phyloP scores from a whole-genome alignment of 2,329 filamentous ascomycete species.

The Plenodomus lindquistii region DNA sequence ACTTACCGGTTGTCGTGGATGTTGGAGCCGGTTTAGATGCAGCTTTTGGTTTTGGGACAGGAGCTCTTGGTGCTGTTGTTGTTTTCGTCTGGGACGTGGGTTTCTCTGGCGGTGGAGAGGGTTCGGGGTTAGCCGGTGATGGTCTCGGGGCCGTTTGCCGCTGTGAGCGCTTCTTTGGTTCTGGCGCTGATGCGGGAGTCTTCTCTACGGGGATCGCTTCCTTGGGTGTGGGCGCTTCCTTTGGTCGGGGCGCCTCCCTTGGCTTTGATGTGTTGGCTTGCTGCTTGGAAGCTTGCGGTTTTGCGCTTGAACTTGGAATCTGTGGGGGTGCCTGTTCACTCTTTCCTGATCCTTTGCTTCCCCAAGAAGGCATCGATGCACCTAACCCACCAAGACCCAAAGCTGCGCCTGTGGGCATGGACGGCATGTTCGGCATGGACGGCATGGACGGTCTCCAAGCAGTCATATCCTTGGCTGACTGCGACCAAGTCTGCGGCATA shows the following conservation, averaged over 20 bases:
- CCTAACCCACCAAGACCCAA: conserved; percentile 21
- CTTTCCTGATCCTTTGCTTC: conserved; percentile 8
- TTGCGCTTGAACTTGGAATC: background rate
- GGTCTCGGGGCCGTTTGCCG: background rate
- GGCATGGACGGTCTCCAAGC: conserved; percentile 36
- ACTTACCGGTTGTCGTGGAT: conserved; percentile 11
- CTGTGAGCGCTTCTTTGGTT: conserved; percentile 16
- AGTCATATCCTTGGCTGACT: conserved; percentile 39
- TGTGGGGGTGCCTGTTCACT: conserved; percentile 6
- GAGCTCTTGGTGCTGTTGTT: conserved; percentile 2
- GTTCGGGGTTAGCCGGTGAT: background rate
- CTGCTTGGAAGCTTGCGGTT: background rate
- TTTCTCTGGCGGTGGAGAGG: conserved; percentile 1
- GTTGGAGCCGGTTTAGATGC: conserved; percentile 13
- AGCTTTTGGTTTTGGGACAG: conserved; percentile 3
- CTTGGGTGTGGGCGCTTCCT: conserved; percentile 16
- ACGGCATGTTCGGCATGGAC: conserved; percentile 32
- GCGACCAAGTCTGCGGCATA: conserved; percentile 39
- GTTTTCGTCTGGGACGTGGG: background rate
- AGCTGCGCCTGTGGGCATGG: conserved; percentile 28
- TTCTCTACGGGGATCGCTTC: too few relatives aligned
- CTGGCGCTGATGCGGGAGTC: too few relatives aligned
- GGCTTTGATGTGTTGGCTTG: conserved; percentile 10
- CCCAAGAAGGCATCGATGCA: conserved; percentile 5
- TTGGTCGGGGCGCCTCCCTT: conserved; percentile 13